Percentiles rank a stretch among this genome's conserved stretches.
Evolutionary conservation across 208 protist genomes (phyloP).

Genomic region (Herpetomonas samuelpessoai): DNA sequence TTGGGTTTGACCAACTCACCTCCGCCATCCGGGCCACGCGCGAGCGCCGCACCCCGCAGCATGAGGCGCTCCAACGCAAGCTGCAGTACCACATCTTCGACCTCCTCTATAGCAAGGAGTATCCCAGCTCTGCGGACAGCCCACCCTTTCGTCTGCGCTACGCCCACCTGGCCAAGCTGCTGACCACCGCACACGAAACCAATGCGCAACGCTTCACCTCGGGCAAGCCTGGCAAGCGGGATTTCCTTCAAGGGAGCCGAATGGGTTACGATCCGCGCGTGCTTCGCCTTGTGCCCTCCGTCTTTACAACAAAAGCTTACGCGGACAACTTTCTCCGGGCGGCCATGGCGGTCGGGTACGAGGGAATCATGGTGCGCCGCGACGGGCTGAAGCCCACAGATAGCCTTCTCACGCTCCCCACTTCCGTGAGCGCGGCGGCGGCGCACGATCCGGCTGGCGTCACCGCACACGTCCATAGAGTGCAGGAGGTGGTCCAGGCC

Average conservation of each 20-base stretch:
- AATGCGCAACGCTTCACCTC: conserved; percentile 11
- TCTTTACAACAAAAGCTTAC: conserved; percentile 23
- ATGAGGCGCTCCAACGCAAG: conserved; percentile 52
- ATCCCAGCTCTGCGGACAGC: conserved; percentile 13
- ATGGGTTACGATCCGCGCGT: conserved; percentile 22
- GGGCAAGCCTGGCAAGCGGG: neutral
- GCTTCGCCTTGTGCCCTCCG: conserved; percentile 50
- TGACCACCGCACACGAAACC: conserved; percentile 13
- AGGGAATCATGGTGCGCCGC: conserved; percentile 84
- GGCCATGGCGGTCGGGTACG: conserved; percentile 69
- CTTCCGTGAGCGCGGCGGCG: neutral
- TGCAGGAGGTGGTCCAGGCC: neutral
- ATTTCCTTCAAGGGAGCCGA: neutral
- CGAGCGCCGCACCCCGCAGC: conserved; percentile 41
- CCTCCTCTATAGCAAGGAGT: conserved; percentile 56
- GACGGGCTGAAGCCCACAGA: conserved; percentile 12
- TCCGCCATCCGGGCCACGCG: conserved; percentile 80
- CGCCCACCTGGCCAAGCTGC: conserved; percentile 28
- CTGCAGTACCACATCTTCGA: conserved; percentile 90
- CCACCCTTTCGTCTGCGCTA: conserved; percentile 51
- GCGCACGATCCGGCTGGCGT: neutral
- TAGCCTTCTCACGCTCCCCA: neutral
- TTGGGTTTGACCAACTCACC: conserved; percentile 69
- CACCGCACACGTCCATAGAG: too few relatives aligned
- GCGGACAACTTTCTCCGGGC: conserved; percentile 38